Base-by-base conservation (phyloP, 2,329 filamentous ascomycete species). In the Tolypocladium inflatum region DNA sequence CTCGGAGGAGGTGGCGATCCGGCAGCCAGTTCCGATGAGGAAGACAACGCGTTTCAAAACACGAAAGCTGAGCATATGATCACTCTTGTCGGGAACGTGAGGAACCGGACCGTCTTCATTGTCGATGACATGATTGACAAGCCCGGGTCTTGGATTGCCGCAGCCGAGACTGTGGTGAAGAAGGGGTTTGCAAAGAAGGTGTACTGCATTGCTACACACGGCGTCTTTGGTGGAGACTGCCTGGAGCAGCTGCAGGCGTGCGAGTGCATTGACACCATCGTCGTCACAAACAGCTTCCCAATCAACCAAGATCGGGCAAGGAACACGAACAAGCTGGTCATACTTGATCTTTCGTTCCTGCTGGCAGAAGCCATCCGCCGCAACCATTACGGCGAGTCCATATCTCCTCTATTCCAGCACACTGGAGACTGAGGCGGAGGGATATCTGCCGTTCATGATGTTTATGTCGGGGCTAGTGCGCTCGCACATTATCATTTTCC, bases 121-220 rank as follows among this genome's bases (percentile, higher is more conserved):
- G 89, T 99, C 55, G 94, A 99, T 71, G 94, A 99, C 71, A 97
- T 99, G 89, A 97, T 99, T 68, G 94, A 99, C 76, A 97, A 96
- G 76, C 87, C 91, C 11, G 90, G 89, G 17, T 96, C 91, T 8
- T 99, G 94, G 94, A 95, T 99, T 64, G 93, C 93, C 7, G 94
- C 94, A 8, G 94, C 94, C 15, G 94, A 99, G 78, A 96, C 92
- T 1, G 93, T 96, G 2, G 90, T 96, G 56, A 97, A 97, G 79
- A 85, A 89, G 63, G 95, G 94, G 63, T 84, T 85, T 51, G 94
- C 94, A 1, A 96, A 90, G 66, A 94, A 89, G 73, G 94, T 99
- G 41, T 97, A 96, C 74, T 96, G 91, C 79, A 96, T 99, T 77
- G 94, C 93, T 9, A 97, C 94, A 0, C 94, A 99, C 68, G 94